phyloP scores from a whole-genome alignment of 192 early-diverging fungal genomes.

The Oehlia diaphana region DNA sequence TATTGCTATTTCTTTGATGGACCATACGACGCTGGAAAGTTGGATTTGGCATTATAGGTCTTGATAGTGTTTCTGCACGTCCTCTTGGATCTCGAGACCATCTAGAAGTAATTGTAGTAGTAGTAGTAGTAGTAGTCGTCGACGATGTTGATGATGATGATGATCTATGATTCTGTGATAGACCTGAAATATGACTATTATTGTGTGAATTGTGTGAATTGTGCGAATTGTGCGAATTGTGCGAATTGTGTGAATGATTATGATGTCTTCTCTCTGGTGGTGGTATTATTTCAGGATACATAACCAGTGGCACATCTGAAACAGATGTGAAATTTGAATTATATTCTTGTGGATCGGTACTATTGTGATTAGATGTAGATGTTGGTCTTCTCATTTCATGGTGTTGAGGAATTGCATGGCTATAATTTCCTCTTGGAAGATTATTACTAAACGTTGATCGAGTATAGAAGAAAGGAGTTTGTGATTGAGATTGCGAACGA shows the following conservation, averaged over 20 bases:
- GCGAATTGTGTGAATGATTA: neutral
- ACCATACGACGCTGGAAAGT: neutral
- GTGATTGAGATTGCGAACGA: neutral
- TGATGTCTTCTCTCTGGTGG: neutral
- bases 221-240: neutral
- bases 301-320: neutral
- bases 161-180: neutral
- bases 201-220: neutral
- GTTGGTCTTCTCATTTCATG: neutral
- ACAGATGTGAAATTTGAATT: neutral
- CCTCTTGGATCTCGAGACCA: neutral
- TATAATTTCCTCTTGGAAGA: neutral
- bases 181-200: neutral
- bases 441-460: neutral
- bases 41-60: neutral
- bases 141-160: neutral
- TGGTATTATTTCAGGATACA: neutral
- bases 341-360: constrained; percentile 7
- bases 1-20: neutral
- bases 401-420: neutral
- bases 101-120: neutral
- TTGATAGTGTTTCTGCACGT: neutral
- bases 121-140: neutral
- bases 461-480: neutral
- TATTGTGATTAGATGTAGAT: neutral